Evolutionary conservation across 1,284 basidiomycete genomes (phyloP), one percentile per base, ranked within the genome.

Genomic region (Moesziomyces globuligerus): DNA sequence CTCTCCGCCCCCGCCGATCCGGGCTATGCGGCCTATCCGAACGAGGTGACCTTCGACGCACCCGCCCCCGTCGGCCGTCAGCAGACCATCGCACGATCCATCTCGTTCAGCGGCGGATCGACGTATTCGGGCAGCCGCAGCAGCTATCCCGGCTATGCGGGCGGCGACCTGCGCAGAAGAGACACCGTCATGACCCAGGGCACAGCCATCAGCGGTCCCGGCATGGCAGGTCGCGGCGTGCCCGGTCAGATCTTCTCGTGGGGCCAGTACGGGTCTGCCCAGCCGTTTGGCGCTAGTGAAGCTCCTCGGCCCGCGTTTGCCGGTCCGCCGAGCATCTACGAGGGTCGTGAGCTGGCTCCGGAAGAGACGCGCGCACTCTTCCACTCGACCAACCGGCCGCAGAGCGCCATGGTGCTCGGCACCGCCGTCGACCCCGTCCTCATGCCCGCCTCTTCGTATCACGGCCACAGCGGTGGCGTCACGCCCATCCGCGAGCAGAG

Each of bases 191-290:
- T 76, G 74, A 78, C 72, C 13, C 67, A 71, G 36, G 58, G 61
- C 21, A 77, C 75, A 3, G 58, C 55, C 17, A 18, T 67, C 49
- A 70, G 73, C 7, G 76, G 76, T 5, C 76, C 76, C 4, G 76
- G 76, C 17, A 69, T 79, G 66, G 76, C 76, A 2, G 76, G 76
- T 7, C 51, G 76, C 10, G 76, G 76, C n/a, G 75, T 77, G 13
- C 75, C 76, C 17, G 76, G 76, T 13, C 75, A 75, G 37, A 39
- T 76, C 8, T 77, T 75, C 39, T 64, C 62, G 13, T 79, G 73
- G 75, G 67, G 71, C 4, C 52, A 72, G 38, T 69, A 65, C 36
- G 76, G 75, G 15, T 69, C 68, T n/a, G 69, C 59, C 3, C 73
- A 73, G 28, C 59, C 68, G 1, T 66, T 71, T 24, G 67, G 68